Evolutionary conservation across 306 rosid genomes (phyloP), one percentile per base, ranked within the genome.

Genomic region (Rosa multiflora): DNA sequence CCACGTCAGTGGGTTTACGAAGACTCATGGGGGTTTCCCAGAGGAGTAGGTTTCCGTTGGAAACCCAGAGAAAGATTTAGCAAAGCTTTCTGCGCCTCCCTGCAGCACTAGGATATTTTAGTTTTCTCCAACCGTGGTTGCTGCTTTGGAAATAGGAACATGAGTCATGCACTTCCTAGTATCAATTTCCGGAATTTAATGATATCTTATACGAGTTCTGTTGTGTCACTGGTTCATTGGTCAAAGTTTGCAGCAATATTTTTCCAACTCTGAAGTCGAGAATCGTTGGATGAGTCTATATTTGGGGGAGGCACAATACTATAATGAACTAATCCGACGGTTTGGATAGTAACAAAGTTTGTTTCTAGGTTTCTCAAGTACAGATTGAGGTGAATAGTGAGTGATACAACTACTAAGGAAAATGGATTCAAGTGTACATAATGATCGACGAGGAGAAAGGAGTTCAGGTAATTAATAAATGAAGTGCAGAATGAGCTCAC

Each of bases 101-200:
- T 59, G 20, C 68, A 13, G 56, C 56, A 56, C 68, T 62, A 11
- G 20, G 46, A 9, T 15, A 66, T 32, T 66, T 66, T 66, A 15
- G 5, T 7, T 17, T 0, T 67, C 48, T 67, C 26, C 72, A 67
- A 15, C 49, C 39, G 72, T 63, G 11, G 11, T 63, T 63, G 42
- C 12, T 67, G 72, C 48, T 67, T 67, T 67, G 72, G 29, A 67
- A 67, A 49, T 8, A 67, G 72, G 72, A 67, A 39, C 49, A 67
- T 18, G 71, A 67, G 0, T 67, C 48, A 67, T 40, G 26, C 29
- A 39, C 29, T 62, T 61, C 40, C 1, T 29, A 26, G 72, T 40
- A 20, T 40, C 29, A 40, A 39, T 40, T 42, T 40, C 49, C 13
- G 7, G 48, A 20, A 17, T 39, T 10, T 20, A 17, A 40, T 67